Evolutionary conservation across 495 filamentous ascomycete genomes (phyloP).

Genomic region (Podospora conica): DNA sequence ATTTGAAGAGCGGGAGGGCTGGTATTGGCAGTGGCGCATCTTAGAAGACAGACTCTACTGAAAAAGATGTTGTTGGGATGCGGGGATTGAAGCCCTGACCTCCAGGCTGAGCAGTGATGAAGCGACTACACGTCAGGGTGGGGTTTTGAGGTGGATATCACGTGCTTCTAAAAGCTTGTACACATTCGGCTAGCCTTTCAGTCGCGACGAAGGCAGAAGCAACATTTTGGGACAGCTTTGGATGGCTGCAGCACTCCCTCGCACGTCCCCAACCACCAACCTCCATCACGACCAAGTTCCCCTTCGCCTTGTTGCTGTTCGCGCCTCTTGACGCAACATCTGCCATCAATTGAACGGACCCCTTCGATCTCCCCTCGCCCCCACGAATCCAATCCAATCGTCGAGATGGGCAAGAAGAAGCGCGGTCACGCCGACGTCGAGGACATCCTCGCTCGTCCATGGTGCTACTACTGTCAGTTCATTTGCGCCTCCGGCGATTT

Average conservation of each 20-base stretch:
- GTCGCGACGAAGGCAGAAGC: conserved; percentile 2
- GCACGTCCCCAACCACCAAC: neutral
- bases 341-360: neutral
- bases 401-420: conserved; percentile 76
- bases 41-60: too few relatives aligned
- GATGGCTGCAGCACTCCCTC: neutral
- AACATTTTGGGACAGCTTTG: conserved; percentile 5
- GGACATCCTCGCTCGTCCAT: conserved; percentile 79
- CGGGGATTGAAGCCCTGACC: neutral
- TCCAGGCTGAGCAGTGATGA: neutral
- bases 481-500: neutral
- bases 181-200: neutral
- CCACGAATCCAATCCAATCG: neutral
- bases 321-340: neutral
- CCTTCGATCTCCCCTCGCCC: neutral
- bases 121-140: neutral
- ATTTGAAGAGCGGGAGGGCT: too few relatives aligned
- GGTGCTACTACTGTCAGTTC: conserved; percentile 89
- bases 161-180: neutral
- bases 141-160: neutral
- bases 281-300: neutral
- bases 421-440: conserved; percentile 77
- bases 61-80: neutral
- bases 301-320: neutral
- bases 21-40: neutral